These are phyloP conservation scores for Globisporangium parvum DNA, from an alignment of 352 stramenopile species.

Conservation along the genomic window DNA sequence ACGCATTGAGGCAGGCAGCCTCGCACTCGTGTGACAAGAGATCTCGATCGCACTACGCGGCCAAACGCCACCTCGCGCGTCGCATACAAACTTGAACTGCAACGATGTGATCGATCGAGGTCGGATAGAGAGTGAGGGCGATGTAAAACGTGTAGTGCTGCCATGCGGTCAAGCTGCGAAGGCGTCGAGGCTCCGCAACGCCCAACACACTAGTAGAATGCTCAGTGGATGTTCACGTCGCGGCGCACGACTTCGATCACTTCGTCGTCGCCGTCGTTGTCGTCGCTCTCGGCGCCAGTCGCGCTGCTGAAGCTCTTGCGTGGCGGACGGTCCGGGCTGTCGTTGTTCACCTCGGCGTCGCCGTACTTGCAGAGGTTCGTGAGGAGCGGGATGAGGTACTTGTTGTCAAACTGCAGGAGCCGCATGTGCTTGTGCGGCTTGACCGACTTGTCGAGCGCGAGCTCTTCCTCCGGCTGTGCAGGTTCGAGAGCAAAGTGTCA, in stretches of 20 bases:
- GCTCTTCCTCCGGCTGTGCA: conserved; percentile 60
- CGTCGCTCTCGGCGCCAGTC: conserved; percentile 20
- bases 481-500: not conserved
- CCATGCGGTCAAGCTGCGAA: not conserved
- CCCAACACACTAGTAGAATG: no score
- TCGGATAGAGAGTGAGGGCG: no score
- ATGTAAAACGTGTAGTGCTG: no score
- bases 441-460: conserved; percentile 68
- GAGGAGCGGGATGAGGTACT: conserved; percentile 78
- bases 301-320: conserved; percentile 43
- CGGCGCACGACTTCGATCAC: conserved; percentile 71
- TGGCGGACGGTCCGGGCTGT: conserved; percentile 22
- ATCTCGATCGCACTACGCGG: not conserved
- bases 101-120: no score
- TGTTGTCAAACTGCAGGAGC: conserved; percentile 81
- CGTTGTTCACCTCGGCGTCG: conserved; percentile 18
- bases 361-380: conserved; percentile 65
- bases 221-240: conserved; percentile 48
- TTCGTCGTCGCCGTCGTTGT: conserved; percentile 45
- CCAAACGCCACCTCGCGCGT: no score
- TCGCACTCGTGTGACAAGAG: not conserved
- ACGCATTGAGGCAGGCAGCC: no score
- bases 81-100: no score
- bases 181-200: not conserved
- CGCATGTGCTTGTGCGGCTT: conserved; percentile 80